phyloP scores from a whole-genome alignment of 1,284 basidiomycete genomes.

The Tremellales sp. region DNA sequence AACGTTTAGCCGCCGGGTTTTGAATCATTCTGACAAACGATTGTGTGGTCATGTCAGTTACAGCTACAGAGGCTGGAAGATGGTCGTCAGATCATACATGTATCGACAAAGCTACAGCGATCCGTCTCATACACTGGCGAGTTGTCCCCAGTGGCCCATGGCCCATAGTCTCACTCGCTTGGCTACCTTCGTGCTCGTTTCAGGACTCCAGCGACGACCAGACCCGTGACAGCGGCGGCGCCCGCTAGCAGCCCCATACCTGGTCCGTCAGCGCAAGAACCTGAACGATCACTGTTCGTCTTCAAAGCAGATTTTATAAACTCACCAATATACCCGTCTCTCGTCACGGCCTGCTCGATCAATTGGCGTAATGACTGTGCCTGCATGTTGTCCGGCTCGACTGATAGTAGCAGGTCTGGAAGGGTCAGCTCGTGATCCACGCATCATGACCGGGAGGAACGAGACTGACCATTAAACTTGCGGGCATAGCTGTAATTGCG shows the following conservation, averaged over 20 bases:
- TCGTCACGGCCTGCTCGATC: constrained; percentile 81
- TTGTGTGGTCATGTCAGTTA: too few species aligned
- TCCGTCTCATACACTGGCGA: too few species aligned
- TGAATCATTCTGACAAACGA: neutral
- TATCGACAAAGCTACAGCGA: too few species aligned
- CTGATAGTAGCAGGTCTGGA: constrained; percentile 78
- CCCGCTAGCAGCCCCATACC: constrained; percentile 94
- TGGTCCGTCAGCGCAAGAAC: constrained; percentile 8
- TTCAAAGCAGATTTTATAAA: constrained; percentile 43
- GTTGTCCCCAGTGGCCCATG: too few species aligned
- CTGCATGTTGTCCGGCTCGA: constrained; percentile 92
- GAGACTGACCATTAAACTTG: constrained; percentile 78
- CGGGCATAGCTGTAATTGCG: constrained; percentile 89
- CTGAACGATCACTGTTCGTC: neutral
- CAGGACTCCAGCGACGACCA: constrained; percentile 76
- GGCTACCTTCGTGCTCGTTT: constrained; percentile 60
- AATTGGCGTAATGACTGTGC: constrained; percentile 77
- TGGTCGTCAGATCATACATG: too few species aligned
- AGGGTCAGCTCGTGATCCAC: neutral
- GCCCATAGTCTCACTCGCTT: too few species aligned
- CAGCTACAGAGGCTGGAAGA: too few species aligned
- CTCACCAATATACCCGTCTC: constrained; percentile 57
- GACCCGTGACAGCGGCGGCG: constrained; percentile 76
- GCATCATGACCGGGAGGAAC: neutral
- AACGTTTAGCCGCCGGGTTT: neutral